Base-by-base conservation (phyloP, 176 grass and related monocot genomes). In the Luzula sylvatica region DNA sequence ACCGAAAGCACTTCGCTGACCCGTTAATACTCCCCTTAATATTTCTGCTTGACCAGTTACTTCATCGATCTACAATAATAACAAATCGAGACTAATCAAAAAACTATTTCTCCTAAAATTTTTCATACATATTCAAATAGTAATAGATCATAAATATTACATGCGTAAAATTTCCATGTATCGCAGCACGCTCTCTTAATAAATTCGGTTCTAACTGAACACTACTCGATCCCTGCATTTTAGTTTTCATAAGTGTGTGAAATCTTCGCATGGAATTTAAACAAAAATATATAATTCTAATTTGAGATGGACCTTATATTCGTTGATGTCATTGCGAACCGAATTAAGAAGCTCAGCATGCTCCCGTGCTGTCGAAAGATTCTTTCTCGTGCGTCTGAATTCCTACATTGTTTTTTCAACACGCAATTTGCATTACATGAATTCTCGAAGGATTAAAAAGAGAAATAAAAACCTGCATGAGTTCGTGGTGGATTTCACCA, bases 291-390 rank as follows among this genome's bases (percentile, higher is more conserved):
- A 24, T 13, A 21, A n/a, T 38, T 25, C 23, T 16, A 20, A 20
- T 58, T 57, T 46, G 46, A 49, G 28, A n/a, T 20, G 29, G 3
- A 78, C 67, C 67, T 78, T 71, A 56, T 78, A 62, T 78, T 78
- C 67, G 52, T 78, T 58, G 39, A 78, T 78, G 40, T 78, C 75
- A 65, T 78, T 78, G 1, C 75, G 58, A 2, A 78, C 58, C 18
- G 75, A 78, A 7, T 50, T 71, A 42, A 78, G 67, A 65, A 78
- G 58, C 53, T 78, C 67, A 51, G 75, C 75, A 58, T 78, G 66
- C 57, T 78, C 75, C 51, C 66, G 56, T 48, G 65, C 42, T 0
- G 67, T 65, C 27, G 58, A 12, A 53, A 78, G 61, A 23, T 78
- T 78, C 48, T 48, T 55, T 57, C 66, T 78, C 2, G 59, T 78